These are phyloP conservation scores for Exophiala spinifera DNA, from an alignment of 2,329 filamentous ascomycete genomes.

Conservation along the genomic window DNA sequence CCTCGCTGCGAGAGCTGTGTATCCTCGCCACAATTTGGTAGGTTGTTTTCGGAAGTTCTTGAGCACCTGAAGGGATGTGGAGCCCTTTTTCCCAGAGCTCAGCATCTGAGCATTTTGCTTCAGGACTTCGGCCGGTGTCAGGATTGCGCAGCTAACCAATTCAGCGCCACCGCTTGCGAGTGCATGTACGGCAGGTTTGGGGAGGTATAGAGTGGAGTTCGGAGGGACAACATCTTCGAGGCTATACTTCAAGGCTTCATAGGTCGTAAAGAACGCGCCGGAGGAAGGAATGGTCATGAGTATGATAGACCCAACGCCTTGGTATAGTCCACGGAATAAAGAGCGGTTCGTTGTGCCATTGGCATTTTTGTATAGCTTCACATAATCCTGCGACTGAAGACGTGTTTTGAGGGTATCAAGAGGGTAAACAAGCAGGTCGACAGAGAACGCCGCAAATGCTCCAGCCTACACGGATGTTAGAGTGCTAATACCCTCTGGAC, in stretches of 20 bases:
- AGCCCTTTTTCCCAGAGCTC: slow-evolving; percentile 23
- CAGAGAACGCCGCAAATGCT: slow-evolving; percentile 77
- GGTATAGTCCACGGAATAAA: slow-evolving; percentile 73
- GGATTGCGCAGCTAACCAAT: slow-evolving; percentile 77
- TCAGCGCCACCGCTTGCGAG: slow-evolving; percentile 73
- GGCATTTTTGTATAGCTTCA: slow-evolving; percentile 56
- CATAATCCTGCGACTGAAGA: slow-evolving; percentile 74
- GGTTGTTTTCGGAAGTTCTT: slow-evolving; percentile 55
- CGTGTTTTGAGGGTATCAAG: slow-evolving; percentile 88
- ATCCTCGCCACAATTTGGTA: slow-evolving; percentile 63
- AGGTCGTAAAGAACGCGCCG: slow-evolving; percentile 85
- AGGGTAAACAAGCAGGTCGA: slow-evolving; percentile 82
- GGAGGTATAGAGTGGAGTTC: slow-evolving; percentile 47
- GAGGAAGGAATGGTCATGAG: slow-evolving; percentile 86
- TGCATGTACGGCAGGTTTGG: slow-evolving; percentile 68
- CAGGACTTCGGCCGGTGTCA: slow-evolving; percentile 84
- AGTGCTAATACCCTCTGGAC: neutral
- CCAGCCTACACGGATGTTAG: slow-evolving; percentile 59
- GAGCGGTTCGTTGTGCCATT: slow-evolving; percentile 43
- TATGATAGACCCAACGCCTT: slow-evolving; percentile 81
- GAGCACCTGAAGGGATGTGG: slow-evolving; percentile 57
- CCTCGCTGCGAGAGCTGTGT: slow-evolving; percentile 74
- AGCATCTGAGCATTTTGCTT: slow-evolving; percentile 95
- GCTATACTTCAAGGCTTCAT: slow-evolving; percentile 70
- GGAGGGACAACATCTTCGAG: slow-evolving; percentile 54